These are phyloP conservation scores for Didymella pinodella DNA, from an alignment of 2,329 filamentous ascomycete genomes.

Conservation along the genomic window DNA sequence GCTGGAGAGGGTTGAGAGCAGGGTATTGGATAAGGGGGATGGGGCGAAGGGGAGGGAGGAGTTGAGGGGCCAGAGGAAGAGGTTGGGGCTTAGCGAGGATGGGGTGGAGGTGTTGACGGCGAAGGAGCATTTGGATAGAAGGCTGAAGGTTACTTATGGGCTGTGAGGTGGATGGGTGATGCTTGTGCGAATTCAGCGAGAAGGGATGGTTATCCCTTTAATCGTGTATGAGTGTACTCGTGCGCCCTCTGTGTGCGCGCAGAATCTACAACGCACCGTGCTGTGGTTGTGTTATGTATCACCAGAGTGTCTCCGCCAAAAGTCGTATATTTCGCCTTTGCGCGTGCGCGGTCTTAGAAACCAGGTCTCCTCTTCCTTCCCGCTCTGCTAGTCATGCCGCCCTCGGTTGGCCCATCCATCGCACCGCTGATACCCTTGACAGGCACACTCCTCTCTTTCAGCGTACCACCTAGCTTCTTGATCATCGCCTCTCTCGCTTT, in stretches of 20 bases:
- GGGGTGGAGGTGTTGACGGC: constrained; percentile 61
- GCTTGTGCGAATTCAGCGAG: background rate
- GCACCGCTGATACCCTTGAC: constrained; percentile 46
- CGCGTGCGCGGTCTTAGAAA: constrained; percentile 2
- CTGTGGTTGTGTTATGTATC: background rate
- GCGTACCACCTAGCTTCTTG: constrained; percentile 45
- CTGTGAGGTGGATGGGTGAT: constrained; percentile 27
- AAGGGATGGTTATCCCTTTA: background rate
- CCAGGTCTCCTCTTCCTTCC: constrained; percentile 37
- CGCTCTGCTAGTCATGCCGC: constrained; percentile 27
- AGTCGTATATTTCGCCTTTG: background rate
- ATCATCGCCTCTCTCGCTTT: constrained; percentile 50
- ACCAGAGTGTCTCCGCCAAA: background rate
- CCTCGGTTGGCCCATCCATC: constrained; percentile 44
- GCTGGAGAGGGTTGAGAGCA: constrained; percentile 64
- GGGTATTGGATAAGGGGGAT: constrained; percentile 53
- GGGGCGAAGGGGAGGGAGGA: constrained; percentile 43
- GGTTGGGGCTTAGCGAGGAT: constrained; percentile 53
- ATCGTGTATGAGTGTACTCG: background rate
- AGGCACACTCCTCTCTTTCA: constrained; percentile 38
- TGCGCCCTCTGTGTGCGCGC: background rate
- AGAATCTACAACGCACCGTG: background rate
- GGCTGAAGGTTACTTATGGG: constrained; percentile 67
- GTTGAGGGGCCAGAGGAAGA: constrained; percentile 50
- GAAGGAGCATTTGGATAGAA: constrained; percentile 64